Evolutionary conservation across 371 early-diverging fungal genomes (phyloP), one percentile per base, ranked within the genome.

Genomic region (Catenaria anguillulae): DNA sequence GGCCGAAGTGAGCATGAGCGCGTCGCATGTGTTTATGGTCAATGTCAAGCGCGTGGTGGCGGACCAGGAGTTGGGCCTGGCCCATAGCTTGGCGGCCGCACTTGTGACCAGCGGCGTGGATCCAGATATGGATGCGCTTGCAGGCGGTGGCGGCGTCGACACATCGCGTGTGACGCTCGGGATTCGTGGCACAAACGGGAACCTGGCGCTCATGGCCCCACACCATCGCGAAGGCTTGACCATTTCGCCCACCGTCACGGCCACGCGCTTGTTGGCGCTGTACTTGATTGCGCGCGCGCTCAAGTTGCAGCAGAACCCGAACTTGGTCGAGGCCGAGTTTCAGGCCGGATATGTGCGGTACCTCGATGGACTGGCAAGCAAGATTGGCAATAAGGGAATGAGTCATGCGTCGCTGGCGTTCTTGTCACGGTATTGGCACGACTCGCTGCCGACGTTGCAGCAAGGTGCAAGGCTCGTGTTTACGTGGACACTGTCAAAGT

Each of bases 371-470:
- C 67, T 86, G 21, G 83, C 84, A 0, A 70, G 77, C 4, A 60
- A 71, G n/a, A n/a, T n/a, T n/a, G n/a, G n/a, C n/a, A n/a, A n/a
- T n/a, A n/a, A n/a, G n/a, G n/a, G n/a, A n/a, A n/a, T n/a, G n/a
- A n/a, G n/a, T n/a, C 73, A 72, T 12, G 84, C 92, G 0, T 88
- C 88, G 0, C 72, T 92, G 23, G 78, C 88, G 1, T 79, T 79
- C 58, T 65, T 90, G 21, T 82, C 85, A 33, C 87, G 86, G 69
- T 89, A 85, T 54, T 90, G 90, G 88, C 88, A 87, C 64, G 92
- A 92, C 68, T 78, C 87, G 12, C 77, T 82, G 61, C 77, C 89
- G 43, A n/a, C 23, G 36, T 23, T 61, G 15, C 77, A 77, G 60
- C 61, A 66, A 0, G 73, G 78, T 4, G 71, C 81, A 5, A 60